A percentile compares a stretch with the other conserved stretches of the same genome.
These are phyloP conservation scores for Phytophthora tentaculata DNA, from an alignment of 352 stramenopile genomes.

Conservation along the genomic window DNA sequence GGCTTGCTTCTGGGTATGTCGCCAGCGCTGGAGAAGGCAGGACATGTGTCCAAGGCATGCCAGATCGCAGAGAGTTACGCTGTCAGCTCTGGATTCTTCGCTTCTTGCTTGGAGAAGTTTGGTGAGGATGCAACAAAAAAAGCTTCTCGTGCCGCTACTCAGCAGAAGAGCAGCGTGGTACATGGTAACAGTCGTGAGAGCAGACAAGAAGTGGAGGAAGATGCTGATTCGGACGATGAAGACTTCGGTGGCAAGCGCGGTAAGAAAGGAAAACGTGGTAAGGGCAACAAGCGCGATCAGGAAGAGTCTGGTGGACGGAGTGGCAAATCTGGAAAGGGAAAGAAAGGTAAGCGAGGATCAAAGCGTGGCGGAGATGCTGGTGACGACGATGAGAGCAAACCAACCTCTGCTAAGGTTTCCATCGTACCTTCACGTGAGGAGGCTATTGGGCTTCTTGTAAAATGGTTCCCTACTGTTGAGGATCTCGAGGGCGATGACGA, in stretches of 20 bases:
- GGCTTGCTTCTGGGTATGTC: slow-evolving; percentile 60
- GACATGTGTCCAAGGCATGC: slow-evolving; percentile 37
- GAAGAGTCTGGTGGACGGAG: slow-evolving; percentile 30
- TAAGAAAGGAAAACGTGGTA: slow-evolving; percentile 58
- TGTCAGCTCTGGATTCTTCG: slow-evolving; percentile 67
- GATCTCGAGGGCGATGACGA: slow-evolving; percentile 64
- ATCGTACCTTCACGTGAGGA: slow-evolving; percentile 62
- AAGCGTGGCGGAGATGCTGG: slow-evolving; percentile 40
- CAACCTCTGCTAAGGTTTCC: slow-evolving; percentile 24
- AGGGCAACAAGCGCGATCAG: slow-evolving; percentile 38
- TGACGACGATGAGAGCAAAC: slow-evolving; percentile 11
- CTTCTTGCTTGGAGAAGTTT: slow-evolving; percentile 52
- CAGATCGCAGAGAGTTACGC: slow-evolving; percentile 68
- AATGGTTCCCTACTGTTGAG: slow-evolving; percentile 59
- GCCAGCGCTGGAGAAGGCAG: slow-evolving; percentile 35
- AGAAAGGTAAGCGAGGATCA: slow-evolving; percentile 51
- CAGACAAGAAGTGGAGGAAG: slow-evolving; percentile 38
- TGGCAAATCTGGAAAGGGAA: slow-evolving; percentile 44
- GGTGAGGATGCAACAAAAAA: slow-evolving; percentile 54
- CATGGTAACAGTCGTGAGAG: slow-evolving; percentile 10
- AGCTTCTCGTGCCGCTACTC: slow-evolving; percentile 41
- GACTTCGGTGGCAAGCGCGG: slow-evolving; percentile 44
- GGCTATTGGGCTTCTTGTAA: slow-evolving; percentile 46
- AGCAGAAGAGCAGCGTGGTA: slow-evolving; percentile 34
- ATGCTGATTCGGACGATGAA: slow-evolving; percentile 50